Evolutionary conservation across 2,329 filamentous ascomycete genomes (phyloP), one percentile per base, ranked within the genome.

Genomic region (Magnaporthiopsis rhizophila): DNA sequence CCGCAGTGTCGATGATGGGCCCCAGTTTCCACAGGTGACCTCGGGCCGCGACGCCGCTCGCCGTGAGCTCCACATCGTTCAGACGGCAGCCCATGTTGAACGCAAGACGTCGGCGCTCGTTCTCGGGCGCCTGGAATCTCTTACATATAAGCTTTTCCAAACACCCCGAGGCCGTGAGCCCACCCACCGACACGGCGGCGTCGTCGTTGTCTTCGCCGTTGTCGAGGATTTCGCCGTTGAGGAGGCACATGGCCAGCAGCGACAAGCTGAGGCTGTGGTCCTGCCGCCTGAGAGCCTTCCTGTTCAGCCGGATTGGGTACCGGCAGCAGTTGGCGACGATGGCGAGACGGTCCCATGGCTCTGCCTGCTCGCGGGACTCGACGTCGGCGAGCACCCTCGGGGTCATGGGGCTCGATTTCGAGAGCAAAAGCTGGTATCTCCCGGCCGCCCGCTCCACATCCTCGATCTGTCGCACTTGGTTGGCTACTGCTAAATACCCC

Each of bases 211-310:
- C n/a, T n/a, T 58, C 9, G 61, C 30, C 61, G n/a, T 81, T 63
- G 69, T 76, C 38, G 1, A 75, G 66, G 21, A 75, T 71, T 63
- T 74, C 72, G 4, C 74, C 72, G 38, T 74, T 75, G 0, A 75
- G 38, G 0, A 76, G 66, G 58, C 68, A 73, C 13, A 75, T 64
- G 9, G 69, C 69, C 7, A 75, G 58, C 32, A 74, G 65, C 0
- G 74, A 71, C 0, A 75, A 61, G 13, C 69, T 71, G 9, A 72
- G 64, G 26, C 70, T 72, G 1, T 62, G 61, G 3, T 57, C 34
- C 1, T 63, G 63, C n/a, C 57, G n/a, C 1, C 65, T 65, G 0
- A 75, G 67, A 1, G 59, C 45, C 28, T 57, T 34, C 3, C 13
- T 63, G 34, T 74, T 64, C 3, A 75, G 62, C 3, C 72, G 66